Percentiles rank a stretch among this genome's conserved stretches.
phyloP scores from a whole-genome alignment of 2,329 filamentous ascomycete genomes.

The Fusarium brachygibbosum region DNA sequence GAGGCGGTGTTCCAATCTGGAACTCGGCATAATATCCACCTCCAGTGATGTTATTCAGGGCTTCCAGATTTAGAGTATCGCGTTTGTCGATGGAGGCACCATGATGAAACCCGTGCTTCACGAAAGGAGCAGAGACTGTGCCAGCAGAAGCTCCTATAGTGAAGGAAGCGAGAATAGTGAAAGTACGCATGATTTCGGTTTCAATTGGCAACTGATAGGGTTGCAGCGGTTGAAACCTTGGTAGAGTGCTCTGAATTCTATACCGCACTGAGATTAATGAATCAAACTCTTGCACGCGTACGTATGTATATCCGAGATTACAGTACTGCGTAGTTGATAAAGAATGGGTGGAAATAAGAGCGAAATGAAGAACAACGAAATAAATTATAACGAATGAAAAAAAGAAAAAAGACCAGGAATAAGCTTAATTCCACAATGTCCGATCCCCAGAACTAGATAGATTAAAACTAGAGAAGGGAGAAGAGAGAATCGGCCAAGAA shows the following conservation, averaged over 20 bases:
- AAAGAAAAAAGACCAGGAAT: not conserved
- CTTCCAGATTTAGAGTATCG: constrained; percentile 53
- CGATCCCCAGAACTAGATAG: not conserved
- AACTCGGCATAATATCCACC: constrained; percentile 71
- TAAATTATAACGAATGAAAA: not conserved
- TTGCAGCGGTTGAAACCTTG: not conserved
- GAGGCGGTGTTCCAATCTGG: constrained; percentile 70
- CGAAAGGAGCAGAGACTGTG: constrained; percentile 43
- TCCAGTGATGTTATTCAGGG: constrained; percentile 66
- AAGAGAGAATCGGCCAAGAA: not conserved
- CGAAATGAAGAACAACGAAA: not conserved
- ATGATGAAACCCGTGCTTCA: constrained; percentile 30
- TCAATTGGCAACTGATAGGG: not conserved
- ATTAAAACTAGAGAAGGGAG: not conserved
- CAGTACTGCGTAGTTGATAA: not conserved
- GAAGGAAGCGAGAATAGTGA: constrained; percentile 38
- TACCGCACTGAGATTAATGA: not conserved
- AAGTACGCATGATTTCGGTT: constrained; percentile 30
- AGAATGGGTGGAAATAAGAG: not conserved
- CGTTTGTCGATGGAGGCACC: constrained; percentile 42
- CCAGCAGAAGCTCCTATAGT: constrained; percentile 45
- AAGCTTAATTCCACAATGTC: constrained; percentile 10
- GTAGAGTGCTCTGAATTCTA: not conserved
- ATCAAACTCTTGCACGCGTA: not conserved
- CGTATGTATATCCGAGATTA: not conserved